Evolutionary conservation across 768 basidiomycete genomes (phyloP).

Genomic region (Lyophyllum shimeji): DNA sequence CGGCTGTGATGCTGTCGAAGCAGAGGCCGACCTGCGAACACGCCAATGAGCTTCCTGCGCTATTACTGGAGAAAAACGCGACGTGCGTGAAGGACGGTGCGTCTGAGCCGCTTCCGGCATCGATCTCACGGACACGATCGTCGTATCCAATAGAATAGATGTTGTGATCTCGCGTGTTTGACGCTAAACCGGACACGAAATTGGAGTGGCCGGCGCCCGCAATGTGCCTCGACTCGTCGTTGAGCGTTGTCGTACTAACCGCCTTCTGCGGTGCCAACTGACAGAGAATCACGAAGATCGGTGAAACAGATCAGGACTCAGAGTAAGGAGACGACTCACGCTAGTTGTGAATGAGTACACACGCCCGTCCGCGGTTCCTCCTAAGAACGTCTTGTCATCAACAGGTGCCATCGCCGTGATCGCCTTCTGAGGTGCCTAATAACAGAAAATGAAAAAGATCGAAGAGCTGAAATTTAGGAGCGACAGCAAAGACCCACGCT

Average conservation of each 20-base stretch:
- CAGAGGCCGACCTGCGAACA: constrained; percentile 45
- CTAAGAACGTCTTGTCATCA: constrained; percentile 64
- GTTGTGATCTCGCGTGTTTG: constrained; percentile 42
- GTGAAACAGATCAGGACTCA: background rate
- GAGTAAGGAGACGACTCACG: background rate
- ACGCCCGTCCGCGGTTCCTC: constrained; percentile 81
- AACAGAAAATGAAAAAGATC: background rate
- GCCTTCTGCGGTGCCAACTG: too few species aligned
- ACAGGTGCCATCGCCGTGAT: constrained; percentile 62
- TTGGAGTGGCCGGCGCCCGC: constrained; percentile 70
- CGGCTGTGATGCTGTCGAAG: constrained; percentile 62
- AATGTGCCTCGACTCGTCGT: constrained; percentile 35
- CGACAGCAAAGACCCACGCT: constrained; percentile 40
- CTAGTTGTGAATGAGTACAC: constrained; percentile 58
- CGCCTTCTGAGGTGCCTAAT: constrained; percentile 77
- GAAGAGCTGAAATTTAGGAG: background rate
- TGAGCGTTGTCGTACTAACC: background rate
- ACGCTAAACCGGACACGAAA: constrained; percentile 62
- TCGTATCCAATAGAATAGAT: constrained; percentile 80
- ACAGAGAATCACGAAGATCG: background rate
- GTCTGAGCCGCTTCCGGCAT: constrained; percentile 48
- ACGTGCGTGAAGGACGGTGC: constrained; percentile 13
- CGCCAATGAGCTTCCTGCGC: background rate
- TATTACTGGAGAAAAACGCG: background rate
- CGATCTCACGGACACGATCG: constrained; percentile 72